Conservation (phyloP, 225 moss, liverwort and hornwort species). For the Pseudisothecium myosuroides region DNA sequence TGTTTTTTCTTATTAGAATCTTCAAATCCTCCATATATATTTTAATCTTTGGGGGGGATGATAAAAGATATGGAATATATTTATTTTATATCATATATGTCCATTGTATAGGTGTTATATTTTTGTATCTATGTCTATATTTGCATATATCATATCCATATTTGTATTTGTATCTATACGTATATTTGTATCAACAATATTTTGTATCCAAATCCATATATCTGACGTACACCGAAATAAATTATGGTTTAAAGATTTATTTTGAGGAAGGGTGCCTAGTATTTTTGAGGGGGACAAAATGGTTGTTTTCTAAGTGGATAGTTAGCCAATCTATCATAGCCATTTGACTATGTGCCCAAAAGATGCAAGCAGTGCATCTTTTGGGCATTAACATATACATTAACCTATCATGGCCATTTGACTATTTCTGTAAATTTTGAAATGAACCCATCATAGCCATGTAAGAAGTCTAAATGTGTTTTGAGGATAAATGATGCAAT, state of each 20-base stretch:
- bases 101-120: rapidly evolving
- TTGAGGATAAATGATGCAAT: neutral
- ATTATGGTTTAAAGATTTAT: neutral
- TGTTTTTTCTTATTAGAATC: no score
- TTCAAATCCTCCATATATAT: no score
- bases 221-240: rapidly evolving
- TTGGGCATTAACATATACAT: no score
- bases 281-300: neutral
- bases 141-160: neutral
- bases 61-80: no score
- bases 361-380: no score
- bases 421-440: no score
- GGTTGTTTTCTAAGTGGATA: neutral
- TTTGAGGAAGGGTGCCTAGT: rapidly evolving
- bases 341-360: no score
- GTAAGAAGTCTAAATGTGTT: neutral
- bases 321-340: no score
- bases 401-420: no score
- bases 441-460: neutral
- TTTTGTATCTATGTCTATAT: neutral
- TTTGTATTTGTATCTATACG: neutral
- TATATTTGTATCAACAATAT: neutral
- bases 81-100: no score
- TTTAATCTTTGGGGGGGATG: no score
- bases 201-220: neutral